A percentile compares a stretch with the other conserved stretches of the same genome.
Evolutionary conservation across 495 filamentous ascomycete genomes (phyloP).

Genomic region (Penicillium waksmanii): DNA sequence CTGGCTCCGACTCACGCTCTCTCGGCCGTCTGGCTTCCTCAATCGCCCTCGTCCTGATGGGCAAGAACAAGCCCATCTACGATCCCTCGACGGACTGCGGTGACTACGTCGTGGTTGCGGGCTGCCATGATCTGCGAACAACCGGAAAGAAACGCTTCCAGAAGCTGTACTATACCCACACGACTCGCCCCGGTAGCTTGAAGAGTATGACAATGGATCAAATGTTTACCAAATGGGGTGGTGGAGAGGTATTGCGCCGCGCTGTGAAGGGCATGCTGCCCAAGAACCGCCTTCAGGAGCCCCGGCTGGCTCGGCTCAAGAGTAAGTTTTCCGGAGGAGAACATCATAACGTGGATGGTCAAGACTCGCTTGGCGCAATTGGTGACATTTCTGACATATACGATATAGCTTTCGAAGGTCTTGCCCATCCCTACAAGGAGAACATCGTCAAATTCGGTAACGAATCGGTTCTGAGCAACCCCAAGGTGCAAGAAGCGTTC

Average conservation of each 20-base stretch:
- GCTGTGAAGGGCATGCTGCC: constrained; percentile 97
- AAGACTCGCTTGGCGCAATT: neutral
- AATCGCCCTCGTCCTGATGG: constrained; percentile 93
- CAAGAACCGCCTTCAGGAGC: constrained; percentile 90
- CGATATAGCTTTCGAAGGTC: constrained; percentile 79
- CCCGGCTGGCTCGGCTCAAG: constrained; percentile 86
- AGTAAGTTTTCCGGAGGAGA: constrained; percentile 47
- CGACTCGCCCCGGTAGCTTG: constrained; percentile 83
- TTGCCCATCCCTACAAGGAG: constrained; percentile 85
- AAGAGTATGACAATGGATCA: constrained; percentile 91
- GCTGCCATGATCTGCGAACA: constrained; percentile 81
- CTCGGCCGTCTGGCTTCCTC: constrained; percentile 89
- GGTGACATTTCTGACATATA: neutral
- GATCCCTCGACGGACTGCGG: constrained; percentile 96
- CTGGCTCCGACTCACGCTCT: constrained; percentile 57
- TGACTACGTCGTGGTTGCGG: constrained; percentile 94
- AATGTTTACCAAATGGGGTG: constrained; percentile 92
- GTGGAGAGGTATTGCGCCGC: constrained; percentile 87
- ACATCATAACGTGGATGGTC: neutral
- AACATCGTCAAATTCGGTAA: constrained; percentile 79
- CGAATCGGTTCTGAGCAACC: constrained; percentile 39
- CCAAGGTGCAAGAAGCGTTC: constrained; percentile 53
- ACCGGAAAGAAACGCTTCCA: constrained; percentile 91
- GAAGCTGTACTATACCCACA: constrained; percentile 95
- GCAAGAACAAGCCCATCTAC: constrained; percentile 99